phyloP scores from a whole-genome alignment of 768 basidiomycete species.

The Auricularia cornea region DNA sequence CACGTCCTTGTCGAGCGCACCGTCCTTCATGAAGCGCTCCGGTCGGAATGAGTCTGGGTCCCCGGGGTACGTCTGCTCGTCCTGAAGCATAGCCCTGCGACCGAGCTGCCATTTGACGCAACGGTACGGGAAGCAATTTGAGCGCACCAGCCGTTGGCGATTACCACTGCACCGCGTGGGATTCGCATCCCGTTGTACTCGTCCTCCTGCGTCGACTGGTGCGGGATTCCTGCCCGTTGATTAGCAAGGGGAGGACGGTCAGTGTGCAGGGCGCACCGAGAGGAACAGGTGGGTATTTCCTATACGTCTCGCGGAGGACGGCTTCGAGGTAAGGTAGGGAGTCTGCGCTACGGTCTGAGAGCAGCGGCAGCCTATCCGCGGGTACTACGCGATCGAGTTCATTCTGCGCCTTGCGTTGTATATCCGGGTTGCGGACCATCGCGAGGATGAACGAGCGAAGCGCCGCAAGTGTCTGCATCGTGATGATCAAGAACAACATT shows the following conservation, averaged over 20 bases:
- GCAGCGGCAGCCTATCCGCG: slow-evolving; percentile 35
- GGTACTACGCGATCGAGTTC: slow-evolving; percentile 29
- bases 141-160: slow-evolving; percentile 1
- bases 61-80: no score
- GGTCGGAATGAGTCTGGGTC: no score
- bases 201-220: background rate
- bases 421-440: slow-evolving; percentile 45
- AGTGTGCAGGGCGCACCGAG: slow-evolving; percentile 12
- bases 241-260: background rate
- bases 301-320: slow-evolving; percentile 23
- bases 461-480: no score
- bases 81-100: no score
- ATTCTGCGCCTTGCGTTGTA: slow-evolving; percentile 37
- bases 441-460: slow-evolving; percentile 38
- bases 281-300: slow-evolving; percentile 38
- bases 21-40: no score
- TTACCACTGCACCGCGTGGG: background rate
- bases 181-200: slow-evolving; percentile 3
- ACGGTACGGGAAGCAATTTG: no score
- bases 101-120: no score
- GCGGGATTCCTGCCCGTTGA: background rate
- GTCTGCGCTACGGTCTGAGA: slow-evolving; percentile 24
- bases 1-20: no score
- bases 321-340: slow-evolving; percentile 36
- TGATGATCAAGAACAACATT: no score